These are phyloP conservation scores for Hymenotorrendiella dingleyae DNA, from an alignment of 2,329 filamentous ascomycete genomes.

Conservation along the genomic window DNA sequence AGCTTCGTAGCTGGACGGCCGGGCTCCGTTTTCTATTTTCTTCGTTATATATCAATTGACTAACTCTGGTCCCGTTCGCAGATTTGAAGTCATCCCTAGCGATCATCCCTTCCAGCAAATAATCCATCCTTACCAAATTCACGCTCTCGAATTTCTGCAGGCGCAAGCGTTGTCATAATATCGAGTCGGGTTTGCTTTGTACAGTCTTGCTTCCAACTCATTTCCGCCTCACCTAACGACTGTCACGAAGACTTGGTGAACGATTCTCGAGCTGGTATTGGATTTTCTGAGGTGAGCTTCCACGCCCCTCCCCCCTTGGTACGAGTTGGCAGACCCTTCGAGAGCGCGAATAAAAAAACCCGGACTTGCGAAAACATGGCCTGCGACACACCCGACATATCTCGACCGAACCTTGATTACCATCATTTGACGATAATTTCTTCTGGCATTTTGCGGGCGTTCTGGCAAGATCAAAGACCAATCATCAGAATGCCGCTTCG, in stretches of 20 bases:
- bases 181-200: slow-evolving; percentile 21
- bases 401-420: not conserved
- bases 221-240: slow-evolving; percentile 21
- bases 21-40: not conserved
- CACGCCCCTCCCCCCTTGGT: slow-evolving; percentile 5
- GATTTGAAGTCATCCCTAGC: slow-evolving; percentile 28
- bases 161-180: slow-evolving; percentile 27
- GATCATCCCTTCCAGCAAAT: slow-evolving; percentile 26
- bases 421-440: not conserved
- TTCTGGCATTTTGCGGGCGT: too few species aligned
- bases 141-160: slow-evolving; percentile 24
- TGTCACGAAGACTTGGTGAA: slow-evolving; percentile 21
- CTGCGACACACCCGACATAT: not conserved
- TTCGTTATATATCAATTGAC: slow-evolving; percentile 16
- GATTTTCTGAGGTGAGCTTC: slow-evolving; percentile 25
- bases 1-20: slow-evolving; percentile 8
- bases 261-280: slow-evolving; percentile 23
- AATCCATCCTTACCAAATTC: slow-evolving; percentile 23
- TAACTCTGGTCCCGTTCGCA: slow-evolving; percentile 20
- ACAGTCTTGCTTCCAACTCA: slow-evolving; percentile 18
- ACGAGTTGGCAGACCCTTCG: slow-evolving; percentile 20
- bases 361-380: too few species aligned
- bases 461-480: too few species aligned
- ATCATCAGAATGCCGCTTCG: too few species aligned
- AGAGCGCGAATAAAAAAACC: not conserved